These are phyloP conservation scores for Diutina catenulata DNA, from an alignment of 1,139 yeast genomes.

Conservation along the genomic window DNA sequence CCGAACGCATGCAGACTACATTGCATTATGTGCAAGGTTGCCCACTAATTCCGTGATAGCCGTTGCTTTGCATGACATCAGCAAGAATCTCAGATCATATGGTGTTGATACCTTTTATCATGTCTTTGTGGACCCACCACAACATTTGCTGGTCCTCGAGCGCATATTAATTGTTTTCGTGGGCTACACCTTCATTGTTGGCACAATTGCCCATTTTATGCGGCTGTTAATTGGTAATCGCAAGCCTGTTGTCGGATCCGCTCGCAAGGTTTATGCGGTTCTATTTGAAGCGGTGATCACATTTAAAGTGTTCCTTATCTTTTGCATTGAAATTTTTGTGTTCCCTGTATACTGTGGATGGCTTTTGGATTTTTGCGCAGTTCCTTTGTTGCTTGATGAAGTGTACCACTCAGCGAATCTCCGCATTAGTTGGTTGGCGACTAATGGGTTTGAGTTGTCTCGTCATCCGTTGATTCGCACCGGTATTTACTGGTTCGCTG, in stretches of 20 bases:
- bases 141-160: constrained; percentile 15
- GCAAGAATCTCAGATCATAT: no score
- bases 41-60: no score
- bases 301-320: constrained; percentile 61
- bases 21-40: no score
- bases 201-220: constrained; percentile 24
- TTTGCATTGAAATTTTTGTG: constrained; percentile 65
- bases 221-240: constrained; percentile 18
- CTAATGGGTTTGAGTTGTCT: background rate
- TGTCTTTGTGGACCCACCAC: background rate
- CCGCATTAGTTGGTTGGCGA: constrained; percentile 8
- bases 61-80: no score
- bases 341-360: constrained; percentile 87
- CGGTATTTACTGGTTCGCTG: constrained; percentile 45
- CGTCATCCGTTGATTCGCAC: background rate
- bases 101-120: background rate
- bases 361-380: constrained; percentile 56
- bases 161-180: constrained; percentile 20
- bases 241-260: constrained; percentile 36
- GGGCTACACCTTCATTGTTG: constrained; percentile 28
- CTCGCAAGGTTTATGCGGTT: constrained; percentile 37
- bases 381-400: constrained; percentile 34
- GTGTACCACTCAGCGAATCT: constrained; percentile 10
- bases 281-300: constrained; percentile 45
- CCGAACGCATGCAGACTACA: no score